These are phyloP conservation scores for Coemansia sp. DNA, from an alignment of 192 early-diverging fungal genomes.

Conservation along the genomic window DNA sequence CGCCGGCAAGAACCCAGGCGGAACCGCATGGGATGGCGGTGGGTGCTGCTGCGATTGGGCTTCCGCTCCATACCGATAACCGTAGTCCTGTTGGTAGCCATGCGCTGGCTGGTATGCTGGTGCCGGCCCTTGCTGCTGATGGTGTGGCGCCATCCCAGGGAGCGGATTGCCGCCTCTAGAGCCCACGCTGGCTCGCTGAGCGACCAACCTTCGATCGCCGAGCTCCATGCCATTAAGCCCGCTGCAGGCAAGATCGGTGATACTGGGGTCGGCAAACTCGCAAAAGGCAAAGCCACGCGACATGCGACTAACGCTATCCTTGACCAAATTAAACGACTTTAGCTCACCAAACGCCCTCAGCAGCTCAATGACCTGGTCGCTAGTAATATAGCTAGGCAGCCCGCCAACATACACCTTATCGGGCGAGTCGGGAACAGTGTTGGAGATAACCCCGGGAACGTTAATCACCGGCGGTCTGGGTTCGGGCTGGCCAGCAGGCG, in stretches of 20 bases:
- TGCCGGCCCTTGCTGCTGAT: slow-evolving; percentile 30
- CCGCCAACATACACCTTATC: slow-evolving; percentile 96
- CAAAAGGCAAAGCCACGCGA: slow-evolving; percentile 96
- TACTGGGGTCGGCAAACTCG: slow-evolving; percentile 83
- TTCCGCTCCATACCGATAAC: neutral
- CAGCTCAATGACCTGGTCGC: slow-evolving; percentile 93
- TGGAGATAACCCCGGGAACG: slow-evolving; percentile 80
- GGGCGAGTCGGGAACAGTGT: slow-evolving; percentile 84
- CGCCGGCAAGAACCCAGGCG: slow-evolving; percentile 4
- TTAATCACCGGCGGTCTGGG: slow-evolving; percentile 62
- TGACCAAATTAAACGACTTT: slow-evolving; percentile 89
- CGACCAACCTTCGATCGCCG: slow-evolving; percentile 88
- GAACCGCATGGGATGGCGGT: slow-evolving; percentile 2
- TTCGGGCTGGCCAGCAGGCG: slow-evolving; percentile 57
- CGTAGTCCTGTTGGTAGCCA: slow-evolving; percentile 21
- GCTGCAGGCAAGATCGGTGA: slow-evolving; percentile 93
- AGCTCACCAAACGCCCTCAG: slow-evolving; percentile 93
- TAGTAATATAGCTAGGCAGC: slow-evolving; percentile 81
- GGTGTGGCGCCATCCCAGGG: slow-evolving; percentile 1
- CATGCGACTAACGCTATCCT: slow-evolving; percentile 67
- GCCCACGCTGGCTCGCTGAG: slow-evolving; percentile 89
- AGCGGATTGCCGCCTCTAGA: slow-evolving; percentile 48
- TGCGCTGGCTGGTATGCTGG: slow-evolving; percentile 17
- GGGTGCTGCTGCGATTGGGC: slow-evolving; percentile 6
- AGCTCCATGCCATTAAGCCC: slow-evolving; percentile 95